Percentiles rank a stretch among this genome's conserved stretches.
Conservation (phyloP, 225 moss, liverwort and hornwort species). For the Pseudoscleropodium purum region DNA sequence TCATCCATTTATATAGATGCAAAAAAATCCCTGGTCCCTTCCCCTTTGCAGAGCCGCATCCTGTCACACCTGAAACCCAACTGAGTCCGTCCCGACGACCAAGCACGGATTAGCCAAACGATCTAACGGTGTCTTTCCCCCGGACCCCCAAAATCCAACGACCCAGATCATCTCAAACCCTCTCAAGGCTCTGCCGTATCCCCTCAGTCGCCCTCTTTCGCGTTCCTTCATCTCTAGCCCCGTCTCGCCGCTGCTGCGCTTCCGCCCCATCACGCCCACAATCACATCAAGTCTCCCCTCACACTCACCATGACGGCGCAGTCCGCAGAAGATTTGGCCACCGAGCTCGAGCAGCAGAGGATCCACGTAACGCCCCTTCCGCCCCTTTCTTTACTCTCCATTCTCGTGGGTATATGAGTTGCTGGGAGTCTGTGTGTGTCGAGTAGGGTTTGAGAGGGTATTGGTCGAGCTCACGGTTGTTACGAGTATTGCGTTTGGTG, state of each 20-base stretch:
- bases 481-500: background rate
- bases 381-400: background rate
- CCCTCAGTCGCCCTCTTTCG: background rate
- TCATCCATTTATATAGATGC: background rate
- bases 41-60: background rate
- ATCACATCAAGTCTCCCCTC: background rate
- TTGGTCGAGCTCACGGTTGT: background rate
- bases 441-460: background rate
- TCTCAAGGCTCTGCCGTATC: background rate
- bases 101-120: background rate
- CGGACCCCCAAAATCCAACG: background rate
- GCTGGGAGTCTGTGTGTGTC: background rate
- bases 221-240: background rate
- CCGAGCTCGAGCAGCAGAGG: slow-evolving; percentile 91
- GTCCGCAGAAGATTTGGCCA: slow-evolving; percentile 70
- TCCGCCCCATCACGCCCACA: background rate
- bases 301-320: slow-evolving; percentile 67
- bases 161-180: background rate
- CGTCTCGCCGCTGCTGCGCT: background rate
- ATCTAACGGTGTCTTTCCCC: background rate
- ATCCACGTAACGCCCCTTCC: slow-evolving; percentile 29
- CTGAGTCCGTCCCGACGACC: background rate
- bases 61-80: too few relatives aligned
- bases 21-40: background rate
- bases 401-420: background rate